Percentiles rank a stretch among this genome's conserved stretches.
Evolutionary conservation across 1,139 yeast genomes (phyloP).

Genomic region (Pneumocystis oryctolagi): DNA sequence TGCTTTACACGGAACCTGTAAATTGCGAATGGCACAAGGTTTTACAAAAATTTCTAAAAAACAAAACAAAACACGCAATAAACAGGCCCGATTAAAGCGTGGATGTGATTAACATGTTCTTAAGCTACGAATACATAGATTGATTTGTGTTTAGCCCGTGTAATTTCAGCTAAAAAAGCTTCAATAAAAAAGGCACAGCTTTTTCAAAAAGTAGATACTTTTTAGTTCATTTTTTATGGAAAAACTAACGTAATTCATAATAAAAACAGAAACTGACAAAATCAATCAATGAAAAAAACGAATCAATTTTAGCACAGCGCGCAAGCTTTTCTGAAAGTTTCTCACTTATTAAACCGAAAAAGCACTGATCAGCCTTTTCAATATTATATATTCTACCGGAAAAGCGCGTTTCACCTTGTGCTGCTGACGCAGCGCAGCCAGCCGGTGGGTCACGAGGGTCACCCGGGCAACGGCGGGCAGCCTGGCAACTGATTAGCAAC

Average conservation of each 20-base stretch:
- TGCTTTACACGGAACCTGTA: neutral
- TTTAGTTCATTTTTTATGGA: neutral
- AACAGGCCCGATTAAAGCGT: neutral
- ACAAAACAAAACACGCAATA: neutral
- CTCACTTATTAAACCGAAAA: neutral
- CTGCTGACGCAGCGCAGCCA: too few relatives aligned
- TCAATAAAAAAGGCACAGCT: neutral
- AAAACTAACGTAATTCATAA: neutral
- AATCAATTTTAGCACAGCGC: neutral
- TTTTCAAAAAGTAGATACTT: neutral
- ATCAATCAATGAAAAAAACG: neutral
- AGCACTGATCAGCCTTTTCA: neutral
- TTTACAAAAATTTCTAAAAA: neutral
- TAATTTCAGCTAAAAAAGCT: neutral
- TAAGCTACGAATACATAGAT: neutral
- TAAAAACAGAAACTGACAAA: neutral
- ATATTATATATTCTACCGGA: too few relatives aligned
- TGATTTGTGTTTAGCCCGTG: neutral
- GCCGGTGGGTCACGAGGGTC: too few relatives aligned
- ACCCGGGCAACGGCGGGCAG: too few relatives aligned
- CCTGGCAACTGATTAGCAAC: too few relatives aligned
- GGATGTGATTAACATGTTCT: neutral
- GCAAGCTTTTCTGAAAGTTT: neutral
- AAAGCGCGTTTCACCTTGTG: too few relatives aligned
- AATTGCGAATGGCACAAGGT: neutral